Conservation (phyloP, 345 rosid species). For the Conringia planisiliqua region DNA sequence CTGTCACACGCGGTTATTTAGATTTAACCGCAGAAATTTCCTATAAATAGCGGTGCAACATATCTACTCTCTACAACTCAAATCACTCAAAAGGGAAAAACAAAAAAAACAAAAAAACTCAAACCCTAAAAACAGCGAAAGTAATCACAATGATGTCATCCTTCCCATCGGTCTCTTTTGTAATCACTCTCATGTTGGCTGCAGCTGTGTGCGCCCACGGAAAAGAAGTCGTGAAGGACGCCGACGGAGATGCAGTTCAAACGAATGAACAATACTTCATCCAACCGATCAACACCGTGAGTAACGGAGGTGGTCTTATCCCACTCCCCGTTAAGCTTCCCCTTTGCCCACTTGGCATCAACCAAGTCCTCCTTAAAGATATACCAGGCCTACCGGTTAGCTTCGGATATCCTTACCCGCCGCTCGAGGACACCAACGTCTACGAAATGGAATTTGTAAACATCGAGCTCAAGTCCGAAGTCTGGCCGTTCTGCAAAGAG, state of each 20-base stretch:
- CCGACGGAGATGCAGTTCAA: not conserved
- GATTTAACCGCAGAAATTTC: not conserved
- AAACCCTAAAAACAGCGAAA: not conserved
- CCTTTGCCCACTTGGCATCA: constrained; percentile 18
- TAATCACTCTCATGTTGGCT: constrained; percentile 3
- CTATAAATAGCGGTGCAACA: constrained; percentile 5
- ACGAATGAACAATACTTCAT: not conserved
- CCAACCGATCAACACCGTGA: constrained; percentile 2
- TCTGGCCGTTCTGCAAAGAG: not conserved
- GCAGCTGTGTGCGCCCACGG: not conserved
- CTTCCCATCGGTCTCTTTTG: not conserved
- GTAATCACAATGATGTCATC: not conserved
- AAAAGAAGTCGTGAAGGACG: not conserved
- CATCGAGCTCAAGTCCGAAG: constrained; percentile 1
- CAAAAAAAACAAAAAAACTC: too few species aligned
- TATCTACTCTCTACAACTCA: not conserved
- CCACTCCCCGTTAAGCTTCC: not conserved
- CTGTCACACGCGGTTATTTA: too few species aligned
- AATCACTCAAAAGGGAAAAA: not conserved
- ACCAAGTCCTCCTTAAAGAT: not conserved
- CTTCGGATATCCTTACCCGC: not conserved
- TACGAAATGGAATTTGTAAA: not conserved
- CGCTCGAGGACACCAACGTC: too few species aligned
- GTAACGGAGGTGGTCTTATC: constrained; percentile 18
- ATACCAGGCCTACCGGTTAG: constrained; percentile 10